Conservation (phyloP, 179 eudicot species). For the Spinacia oleracea region DNA sequence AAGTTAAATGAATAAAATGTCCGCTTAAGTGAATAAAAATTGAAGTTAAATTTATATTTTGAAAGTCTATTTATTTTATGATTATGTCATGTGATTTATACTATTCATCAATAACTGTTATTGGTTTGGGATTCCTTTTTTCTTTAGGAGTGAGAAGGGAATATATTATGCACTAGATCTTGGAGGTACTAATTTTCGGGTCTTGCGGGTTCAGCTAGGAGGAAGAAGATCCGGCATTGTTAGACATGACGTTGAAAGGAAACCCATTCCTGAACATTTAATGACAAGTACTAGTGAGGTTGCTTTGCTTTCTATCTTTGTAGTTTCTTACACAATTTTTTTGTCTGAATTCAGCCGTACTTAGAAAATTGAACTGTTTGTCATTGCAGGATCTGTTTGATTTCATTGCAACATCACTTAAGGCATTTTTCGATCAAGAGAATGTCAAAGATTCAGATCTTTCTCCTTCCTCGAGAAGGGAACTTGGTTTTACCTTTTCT, state of each 20-base stretch:
- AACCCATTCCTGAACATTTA: conserved; percentile 73
- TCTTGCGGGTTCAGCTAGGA: conserved; percentile 73
- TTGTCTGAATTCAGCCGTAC: neutral
- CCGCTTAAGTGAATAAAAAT: no score
- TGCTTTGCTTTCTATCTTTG: conserved; percentile 7
- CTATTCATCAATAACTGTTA: no score
- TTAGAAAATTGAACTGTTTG: neutral
- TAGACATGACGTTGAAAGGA: conserved; percentile 49
- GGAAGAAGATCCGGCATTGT: conserved; percentile 55
- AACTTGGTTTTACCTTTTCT: conserved; percentile 90
- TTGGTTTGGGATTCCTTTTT: no score
- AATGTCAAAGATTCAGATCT: conserved; percentile 38
- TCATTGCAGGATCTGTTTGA: conserved; percentile 75
- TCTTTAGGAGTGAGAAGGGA: conserved; percentile 82
- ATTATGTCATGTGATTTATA: no score
- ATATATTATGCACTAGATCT: conserved; percentile 83
- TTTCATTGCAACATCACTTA: conserved; percentile 64
- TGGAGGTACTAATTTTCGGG: conserved; percentile 90
- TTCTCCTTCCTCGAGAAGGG: conserved; percentile 45
- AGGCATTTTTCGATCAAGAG: conserved; percentile 56
- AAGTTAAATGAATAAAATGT: no score
- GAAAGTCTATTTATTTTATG: no score
- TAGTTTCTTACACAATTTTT: neutral
- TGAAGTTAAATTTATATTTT: no score
- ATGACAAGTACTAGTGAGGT: conserved; percentile 89